Percentiles rank a stretch among this genome's conserved stretches.
Evolutionary conservation across 345 rosid species (phyloP).

Genomic region (Erysimum cheiranthoides): DNA sequence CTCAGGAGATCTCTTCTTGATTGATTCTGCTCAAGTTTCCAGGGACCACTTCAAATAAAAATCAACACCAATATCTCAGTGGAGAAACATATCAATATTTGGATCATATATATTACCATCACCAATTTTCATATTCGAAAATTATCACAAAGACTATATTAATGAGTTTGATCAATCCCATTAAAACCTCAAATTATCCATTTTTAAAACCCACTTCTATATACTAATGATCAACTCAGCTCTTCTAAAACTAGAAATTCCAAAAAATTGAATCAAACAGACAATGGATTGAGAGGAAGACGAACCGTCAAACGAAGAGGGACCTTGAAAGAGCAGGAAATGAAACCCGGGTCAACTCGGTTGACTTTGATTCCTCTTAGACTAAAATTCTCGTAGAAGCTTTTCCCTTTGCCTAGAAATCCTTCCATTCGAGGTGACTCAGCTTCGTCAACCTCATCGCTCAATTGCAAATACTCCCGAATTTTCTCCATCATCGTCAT

Average conservation of each 20-base stretch:
- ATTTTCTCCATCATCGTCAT: constrained; percentile 76
- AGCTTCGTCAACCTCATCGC: constrained; percentile 58
- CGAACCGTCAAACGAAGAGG: constrained; percentile 86
- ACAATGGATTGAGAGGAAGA: not conserved
- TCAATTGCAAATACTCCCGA: constrained; percentile 51
- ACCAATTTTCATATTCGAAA: not conserved
- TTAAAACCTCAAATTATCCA: constrained; percentile 1
- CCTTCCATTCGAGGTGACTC: constrained; percentile 58
- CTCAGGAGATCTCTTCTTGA: not conserved
- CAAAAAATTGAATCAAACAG: not conserved
- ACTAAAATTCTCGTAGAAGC: constrained; percentile 71
- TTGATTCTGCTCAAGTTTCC: not conserved
- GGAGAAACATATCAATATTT: not conserved
- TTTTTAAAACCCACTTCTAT: not conserved
- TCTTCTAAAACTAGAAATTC: not conserved
- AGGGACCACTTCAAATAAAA: not conserved
- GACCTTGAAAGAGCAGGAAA: constrained; percentile 77
- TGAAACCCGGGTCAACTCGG: constrained; percentile 70
- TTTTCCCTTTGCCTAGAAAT: constrained; percentile 41
- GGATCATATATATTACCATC: not conserved
- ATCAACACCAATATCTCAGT: not conserved
- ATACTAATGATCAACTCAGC: not conserved
- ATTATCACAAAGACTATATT: too few species aligned
- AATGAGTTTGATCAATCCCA: not conserved
- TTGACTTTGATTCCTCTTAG: constrained; percentile 77